Evolutionary conservation across 306 rosid genomes (phyloP), one percentile per base, ranked within the genome.

Genomic region (Lathyrus tuberosus): DNA sequence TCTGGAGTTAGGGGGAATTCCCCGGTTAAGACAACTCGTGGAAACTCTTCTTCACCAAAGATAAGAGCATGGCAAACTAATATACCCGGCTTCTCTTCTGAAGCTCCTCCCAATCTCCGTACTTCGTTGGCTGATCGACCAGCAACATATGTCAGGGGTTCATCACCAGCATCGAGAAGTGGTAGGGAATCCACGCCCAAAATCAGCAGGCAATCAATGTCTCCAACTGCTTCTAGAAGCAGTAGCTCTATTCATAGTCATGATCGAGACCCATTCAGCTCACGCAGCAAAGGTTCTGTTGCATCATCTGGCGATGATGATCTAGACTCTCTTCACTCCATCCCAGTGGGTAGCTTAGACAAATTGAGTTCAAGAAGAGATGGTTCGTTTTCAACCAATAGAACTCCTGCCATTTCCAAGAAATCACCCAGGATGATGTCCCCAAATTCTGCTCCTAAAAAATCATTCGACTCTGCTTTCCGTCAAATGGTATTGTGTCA

Each of bases 21-120:
- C 58, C 97, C 97, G 6, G 71, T 86, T 59, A 88, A 81, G 79
- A 53, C 86, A 52, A 79, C 71, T 62, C 78, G 90, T 41, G 97
- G 97, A 74, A 86, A 84, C 76, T 88, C 95, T 63, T 88, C 97
- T 66, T 90, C 97, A 31, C 97, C 97, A 24, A 90, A 90, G 82
- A 83, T 88, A 73, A 86, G 86, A 60, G 91, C 95, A 56, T 90
- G 97, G 97, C 95, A 90, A 76, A 73, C 92, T 37, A 88, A 86
- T 81, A 90, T 90, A 79, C 90, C 92, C 2, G 97, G 97, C 47
- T 86, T 90, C 84, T 88, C 97, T 70, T 79, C 90, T 71, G 92
- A 90, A 56, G 84, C 86, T 62, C 97, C 97, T 71, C 95, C 95
- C 52, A 90, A 90, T 80, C 97, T 90, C 6, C 90, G 92, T 7